Evolutionary conservation across 805 yeast genomes (phyloP).

Genomic region (Metschnikowia kunwiensis): DNA sequence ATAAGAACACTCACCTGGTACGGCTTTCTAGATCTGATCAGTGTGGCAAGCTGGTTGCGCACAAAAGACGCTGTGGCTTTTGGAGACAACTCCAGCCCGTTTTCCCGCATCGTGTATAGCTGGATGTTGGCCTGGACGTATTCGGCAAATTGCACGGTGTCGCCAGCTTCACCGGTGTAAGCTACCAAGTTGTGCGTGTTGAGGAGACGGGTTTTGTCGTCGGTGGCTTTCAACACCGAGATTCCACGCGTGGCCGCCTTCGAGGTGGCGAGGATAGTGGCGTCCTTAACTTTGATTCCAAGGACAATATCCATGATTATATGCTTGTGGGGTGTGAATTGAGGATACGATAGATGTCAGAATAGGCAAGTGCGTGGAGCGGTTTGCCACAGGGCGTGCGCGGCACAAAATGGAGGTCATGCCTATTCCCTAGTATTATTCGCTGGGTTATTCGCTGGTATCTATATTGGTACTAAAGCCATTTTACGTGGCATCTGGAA

Average conservation of each 20-base stretch:
- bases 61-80: conserved; percentile 85
- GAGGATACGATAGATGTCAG: too few species aligned
- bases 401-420: conserved; percentile 8
- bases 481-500: too few species aligned
- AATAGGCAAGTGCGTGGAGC: conserved; percentile 10
- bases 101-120: conserved; percentile 81
- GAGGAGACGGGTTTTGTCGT: conserved; percentile 74
- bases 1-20: conserved; percentile 89
- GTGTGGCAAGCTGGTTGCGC: conserved; percentile 81
- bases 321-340: background rate
- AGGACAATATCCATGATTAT: conserved; percentile 86
- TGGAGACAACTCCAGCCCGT: conserved; percentile 71
- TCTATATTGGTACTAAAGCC: too few species aligned
- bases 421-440: too few species aligned
- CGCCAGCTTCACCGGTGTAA: conserved; percentile 94
- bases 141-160: conserved; percentile 93
- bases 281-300: conserved; percentile 79
- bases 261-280: conserved; percentile 89
- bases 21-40: conserved; percentile 86
- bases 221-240: conserved; percentile 71
- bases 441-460: too few species aligned
- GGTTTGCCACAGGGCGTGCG: conserved; percentile 19
- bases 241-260: conserved; percentile 91
- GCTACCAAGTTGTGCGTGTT: conserved; percentile 81
- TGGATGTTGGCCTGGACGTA: conserved; percentile 90